Evolutionary conservation across 306 rosid species (phyloP).

Genomic region (Hippophae tibetana): DNA sequence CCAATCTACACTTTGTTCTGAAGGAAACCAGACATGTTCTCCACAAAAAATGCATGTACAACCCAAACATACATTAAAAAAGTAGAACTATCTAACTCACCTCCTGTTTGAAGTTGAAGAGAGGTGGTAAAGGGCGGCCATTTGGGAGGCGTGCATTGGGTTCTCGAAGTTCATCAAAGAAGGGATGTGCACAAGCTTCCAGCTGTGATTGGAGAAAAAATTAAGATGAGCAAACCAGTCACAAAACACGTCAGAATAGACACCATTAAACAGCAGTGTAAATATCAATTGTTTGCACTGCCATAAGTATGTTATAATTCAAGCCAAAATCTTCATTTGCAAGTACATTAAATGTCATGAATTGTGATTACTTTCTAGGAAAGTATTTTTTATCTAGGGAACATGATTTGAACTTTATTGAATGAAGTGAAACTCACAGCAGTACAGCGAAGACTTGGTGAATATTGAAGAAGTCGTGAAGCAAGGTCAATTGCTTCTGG

Average conservation of each 20-base stretch:
- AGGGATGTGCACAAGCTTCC: conserved; percentile 87
- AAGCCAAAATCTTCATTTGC: not conserved
- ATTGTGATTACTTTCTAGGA: not conserved
- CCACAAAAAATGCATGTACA: not conserved
- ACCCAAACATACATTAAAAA: not conserved
- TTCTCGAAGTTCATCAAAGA: conserved; percentile 90
- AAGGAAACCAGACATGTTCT: not conserved
- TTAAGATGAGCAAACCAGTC: not conserved
- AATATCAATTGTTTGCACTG: not conserved
- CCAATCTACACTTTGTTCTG: no score
- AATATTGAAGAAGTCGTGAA: conserved; percentile 94
- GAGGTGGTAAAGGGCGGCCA: conserved; percentile 76
- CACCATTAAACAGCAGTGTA: not conserved
- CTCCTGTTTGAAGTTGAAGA: conserved; percentile 88
- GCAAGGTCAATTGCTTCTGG: conserved; percentile 98
- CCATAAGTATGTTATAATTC: not conserved
- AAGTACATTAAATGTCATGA: conserved; percentile 1
- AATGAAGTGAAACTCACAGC: conserved; percentile 50
- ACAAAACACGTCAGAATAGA: conserved; percentile 7
- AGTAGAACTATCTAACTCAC: conserved; percentile 36
- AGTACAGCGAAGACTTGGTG: conserved; percentile 86
- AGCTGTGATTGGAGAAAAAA: conserved; percentile 44
- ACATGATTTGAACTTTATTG: not conserved
- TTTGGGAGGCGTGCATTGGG: conserved; percentile 75
- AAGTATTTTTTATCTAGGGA: conserved; percentile 4